Percentiles rank a stretch among this genome's conserved stretches.
These are phyloP conservation scores for Heliamphora exappendiculata DNA, from an alignment of 148 eudicot genomes.

Conservation along the genomic window DNA sequence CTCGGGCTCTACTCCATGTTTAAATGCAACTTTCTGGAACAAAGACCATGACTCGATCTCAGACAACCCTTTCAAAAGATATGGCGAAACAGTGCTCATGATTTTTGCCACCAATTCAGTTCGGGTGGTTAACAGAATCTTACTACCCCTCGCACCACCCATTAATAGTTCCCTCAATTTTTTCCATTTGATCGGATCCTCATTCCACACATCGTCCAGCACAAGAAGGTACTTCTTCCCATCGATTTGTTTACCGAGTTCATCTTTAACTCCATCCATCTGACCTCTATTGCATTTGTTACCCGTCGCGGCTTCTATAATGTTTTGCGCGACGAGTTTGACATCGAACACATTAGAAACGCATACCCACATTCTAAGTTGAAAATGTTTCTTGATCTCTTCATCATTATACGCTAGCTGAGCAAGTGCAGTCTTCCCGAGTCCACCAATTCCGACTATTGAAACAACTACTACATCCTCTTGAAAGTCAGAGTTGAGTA, in stretches of 20 bases:
- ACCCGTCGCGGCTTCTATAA: neutral
- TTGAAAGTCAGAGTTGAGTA: too few species aligned
- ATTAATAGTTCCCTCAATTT: conserved; percentile 8
- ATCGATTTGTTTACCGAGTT: neutral
- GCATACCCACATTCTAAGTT: conserved; percentile 6
- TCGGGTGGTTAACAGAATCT: conserved; percentile 25
- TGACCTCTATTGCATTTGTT: neutral
- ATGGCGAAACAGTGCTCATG: neutral
- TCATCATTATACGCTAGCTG: neutral
- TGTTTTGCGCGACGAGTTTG: neutral
- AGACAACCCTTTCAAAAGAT: conserved; percentile 6
- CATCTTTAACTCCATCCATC: neutral
- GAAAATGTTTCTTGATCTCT: neutral
- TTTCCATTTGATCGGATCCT: conserved; percentile 11
- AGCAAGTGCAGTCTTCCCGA: too few species aligned
- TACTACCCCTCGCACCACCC: conserved; percentile 9
- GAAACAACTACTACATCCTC: too few species aligned
- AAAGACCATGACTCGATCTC: conserved; percentile 15
- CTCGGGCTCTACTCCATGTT: conserved; percentile 8
- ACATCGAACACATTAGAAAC: conserved; percentile 11
- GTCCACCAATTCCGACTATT: too few species aligned
- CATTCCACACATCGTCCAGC: conserved; percentile 29
- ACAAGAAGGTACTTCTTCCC: conserved; percentile 19
- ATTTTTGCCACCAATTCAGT: neutral
- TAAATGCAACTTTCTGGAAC: conserved; percentile 21